Evolutionary conservation across 2,329 filamentous ascomycete species (phyloP), one percentile per base, ranked within the genome.

Genomic region (Chaetomium olivaceum): DNA sequence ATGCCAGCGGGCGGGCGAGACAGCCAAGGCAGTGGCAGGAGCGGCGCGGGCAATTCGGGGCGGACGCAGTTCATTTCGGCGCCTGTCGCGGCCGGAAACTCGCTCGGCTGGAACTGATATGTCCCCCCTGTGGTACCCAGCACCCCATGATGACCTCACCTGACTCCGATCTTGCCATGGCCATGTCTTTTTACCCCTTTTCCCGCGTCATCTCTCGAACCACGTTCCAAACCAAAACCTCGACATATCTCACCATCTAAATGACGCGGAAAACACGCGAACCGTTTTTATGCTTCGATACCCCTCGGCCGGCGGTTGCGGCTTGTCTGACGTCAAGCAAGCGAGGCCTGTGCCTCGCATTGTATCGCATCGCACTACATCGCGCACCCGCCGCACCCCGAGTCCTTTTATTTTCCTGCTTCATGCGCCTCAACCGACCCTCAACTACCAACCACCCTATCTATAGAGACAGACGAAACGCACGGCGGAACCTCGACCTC

Each of bases 31-130:
- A 81, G 80, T 60, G 75, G 75, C 4, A 78, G 80, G 64, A 82
- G 83, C 71, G 82, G 81, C 61, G 81, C 79, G 76, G 80, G 80
- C 72, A 81, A 82, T 77, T 86, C 84, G 48, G 83, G 78, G 25
- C 82, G 85, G 57, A 86, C 84, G 3, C 83, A 84, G 52, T 83
- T 89, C 78, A 97, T 97, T 76, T 96, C 91, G 68, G 91, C 92
- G 39, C 93, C 93, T 3, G 91, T 97, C 69, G 93, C 93, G 77
- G 90, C 93, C 3, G 93, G 96, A 82, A 97, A 97, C 84, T 96
- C 92, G 60, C 86, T 97, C 71, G 93, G 93, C 73, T 97, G 93
- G 93, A 96, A 96, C 82, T 97, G 84, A 87, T 25, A 6, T 23
- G 48, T 4, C 11, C 33, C 19, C 8, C 21, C 39, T 43, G 39